These are phyloP conservation scores for Moniliella sp. DNA, from an alignment of 1,284 basidiomycete species.

Conservation along the genomic window DNA sequence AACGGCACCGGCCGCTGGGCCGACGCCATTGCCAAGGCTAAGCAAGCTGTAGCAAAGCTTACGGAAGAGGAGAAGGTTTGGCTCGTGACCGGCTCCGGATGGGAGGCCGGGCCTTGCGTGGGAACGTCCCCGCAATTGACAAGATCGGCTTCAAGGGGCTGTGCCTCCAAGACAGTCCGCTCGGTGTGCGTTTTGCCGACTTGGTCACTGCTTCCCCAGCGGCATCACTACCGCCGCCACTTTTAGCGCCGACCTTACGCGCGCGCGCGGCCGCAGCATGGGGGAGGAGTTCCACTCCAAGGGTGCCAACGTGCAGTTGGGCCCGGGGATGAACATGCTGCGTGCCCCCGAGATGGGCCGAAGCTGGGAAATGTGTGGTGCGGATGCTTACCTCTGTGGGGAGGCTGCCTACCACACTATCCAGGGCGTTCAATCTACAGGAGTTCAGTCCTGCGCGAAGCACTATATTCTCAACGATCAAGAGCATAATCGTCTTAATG, in stretches of 20 bases:
- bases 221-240: slow-evolving; percentile 10
- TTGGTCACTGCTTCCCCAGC: slow-evolving; percentile 11
- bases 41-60: slow-evolving; percentile 32
- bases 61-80: slow-evolving; percentile 37
- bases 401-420: slow-evolving; percentile 54
- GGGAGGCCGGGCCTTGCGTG: slow-evolving; percentile 12
- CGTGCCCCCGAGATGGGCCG: slow-evolving; percentile 45
- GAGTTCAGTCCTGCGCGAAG: slow-evolving; percentile 40
- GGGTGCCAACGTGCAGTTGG: slow-evolving; percentile 9
- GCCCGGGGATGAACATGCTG: slow-evolving; percentile 23
- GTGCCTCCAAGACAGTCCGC: slow-evolving; percentile 11
- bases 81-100: slow-evolving; percentile 35
- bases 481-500: too few relatives aligned
- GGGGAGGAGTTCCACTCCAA: slow-evolving; percentile 9
- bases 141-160: slow-evolving; percentile 43
- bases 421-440: slow-evolving; percentile 49
- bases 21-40: slow-evolving; percentile 42
- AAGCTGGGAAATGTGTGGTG: slow-evolving; percentile 34
- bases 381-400: slow-evolving; percentile 53
- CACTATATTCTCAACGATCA: slow-evolving; percentile 14
- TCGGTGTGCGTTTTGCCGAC: slow-evolving; percentile 9
- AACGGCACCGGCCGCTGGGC: slow-evolving; percentile 38
- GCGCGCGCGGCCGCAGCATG: slow-evolving; percentile 6
- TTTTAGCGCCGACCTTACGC: slow-evolving; percentile 8
- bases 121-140: slow-evolving; percentile 36